Evolutionary conservation across 805 yeast genomes (phyloP).

Genomic region (Wickerhamiella siamensis): DNA sequence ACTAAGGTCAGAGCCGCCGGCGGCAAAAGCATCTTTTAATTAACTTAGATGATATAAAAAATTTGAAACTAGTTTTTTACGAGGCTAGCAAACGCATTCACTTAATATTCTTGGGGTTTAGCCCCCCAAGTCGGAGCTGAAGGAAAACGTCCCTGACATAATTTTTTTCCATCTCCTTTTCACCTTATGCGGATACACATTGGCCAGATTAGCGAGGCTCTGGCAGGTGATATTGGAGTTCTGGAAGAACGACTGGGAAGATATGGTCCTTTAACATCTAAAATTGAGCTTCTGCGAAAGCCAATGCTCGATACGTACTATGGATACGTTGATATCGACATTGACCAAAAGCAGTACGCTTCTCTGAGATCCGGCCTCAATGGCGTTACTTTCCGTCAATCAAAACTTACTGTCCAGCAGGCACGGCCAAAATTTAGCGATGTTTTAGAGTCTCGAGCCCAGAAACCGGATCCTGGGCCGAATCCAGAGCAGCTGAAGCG

Average conservation of each 20-base stretch:
- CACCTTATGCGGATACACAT: constrained; percentile 37
- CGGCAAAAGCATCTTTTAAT: background rate
- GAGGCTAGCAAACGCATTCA: background rate
- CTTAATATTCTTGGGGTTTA: background rate
- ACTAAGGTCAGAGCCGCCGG: constrained; percentile 18
- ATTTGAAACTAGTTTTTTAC: background rate
- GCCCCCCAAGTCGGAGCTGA: too few relatives aligned
- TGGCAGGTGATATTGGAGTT: constrained; percentile 33
- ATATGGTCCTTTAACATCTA: constrained; percentile 41
- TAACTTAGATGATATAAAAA: background rate
- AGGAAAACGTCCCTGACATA: constrained; percentile 1
- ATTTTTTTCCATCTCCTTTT: too few relatives aligned
- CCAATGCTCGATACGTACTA: constrained; percentile 40
- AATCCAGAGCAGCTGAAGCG: constrained; percentile 21
- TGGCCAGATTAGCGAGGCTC: constrained; percentile 46
- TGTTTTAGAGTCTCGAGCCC: constrained; percentile 33
- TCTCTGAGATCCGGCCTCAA: constrained; percentile 45
- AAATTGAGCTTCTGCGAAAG: constrained; percentile 41
- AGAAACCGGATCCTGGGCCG: constrained; percentile 25
- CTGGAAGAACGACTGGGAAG: constrained; percentile 43
- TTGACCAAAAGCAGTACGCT: constrained; percentile 32
- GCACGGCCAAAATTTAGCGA: constrained; percentile 45
- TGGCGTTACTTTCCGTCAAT: constrained; percentile 65
- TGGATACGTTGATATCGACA: constrained; percentile 52
- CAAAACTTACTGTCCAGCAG: constrained; percentile 40